These are phyloP conservation scores for Stagonosporopsis rhizophila DNA, from an alignment of 2,329 filamentous ascomycete species.

Conservation along the genomic window DNA sequence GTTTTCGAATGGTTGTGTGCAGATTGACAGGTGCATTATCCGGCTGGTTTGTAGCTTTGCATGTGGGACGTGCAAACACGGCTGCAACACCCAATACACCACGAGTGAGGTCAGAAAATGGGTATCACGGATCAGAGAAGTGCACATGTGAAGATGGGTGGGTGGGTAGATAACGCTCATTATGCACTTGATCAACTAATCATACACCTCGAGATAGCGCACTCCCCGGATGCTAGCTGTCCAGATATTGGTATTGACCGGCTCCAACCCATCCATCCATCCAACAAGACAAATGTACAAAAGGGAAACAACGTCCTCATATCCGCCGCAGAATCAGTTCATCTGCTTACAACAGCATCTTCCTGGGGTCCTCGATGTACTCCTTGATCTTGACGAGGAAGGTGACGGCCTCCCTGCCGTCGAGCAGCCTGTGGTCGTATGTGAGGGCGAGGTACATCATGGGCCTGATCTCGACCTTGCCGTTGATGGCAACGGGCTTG, in stretches of 20 bases:
- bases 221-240: constrained; percentile 8
- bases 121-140: not conserved
- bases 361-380: constrained; percentile 92
- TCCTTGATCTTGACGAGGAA: constrained; percentile 98
- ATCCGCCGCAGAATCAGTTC: not conserved
- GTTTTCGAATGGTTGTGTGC: too few species aligned
- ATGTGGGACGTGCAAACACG: too few species aligned
- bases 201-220: constrained; percentile 15
- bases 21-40: too few species aligned
- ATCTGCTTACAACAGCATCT: constrained; percentile 74
- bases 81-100: too few species aligned
- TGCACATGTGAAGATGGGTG: not conserved
- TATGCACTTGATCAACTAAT: constrained; percentile 22
- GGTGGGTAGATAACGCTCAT: constrained; percentile 18
- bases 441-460: constrained; percentile 99
- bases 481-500: constrained; percentile 84
- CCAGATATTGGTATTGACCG: constrained; percentile 2
- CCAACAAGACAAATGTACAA: constrained; percentile 15
- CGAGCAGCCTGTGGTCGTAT: constrained; percentile 94
- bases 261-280: not conserved
- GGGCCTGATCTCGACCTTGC: constrained; percentile 91
- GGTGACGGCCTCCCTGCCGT: constrained; percentile 93
- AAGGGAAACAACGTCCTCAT: constrained; percentile 9
- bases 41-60: too few species aligned
- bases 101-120: too few species aligned